Conservation (phyloP, 169 alveolate species). For the Babesia divergens region DNA sequence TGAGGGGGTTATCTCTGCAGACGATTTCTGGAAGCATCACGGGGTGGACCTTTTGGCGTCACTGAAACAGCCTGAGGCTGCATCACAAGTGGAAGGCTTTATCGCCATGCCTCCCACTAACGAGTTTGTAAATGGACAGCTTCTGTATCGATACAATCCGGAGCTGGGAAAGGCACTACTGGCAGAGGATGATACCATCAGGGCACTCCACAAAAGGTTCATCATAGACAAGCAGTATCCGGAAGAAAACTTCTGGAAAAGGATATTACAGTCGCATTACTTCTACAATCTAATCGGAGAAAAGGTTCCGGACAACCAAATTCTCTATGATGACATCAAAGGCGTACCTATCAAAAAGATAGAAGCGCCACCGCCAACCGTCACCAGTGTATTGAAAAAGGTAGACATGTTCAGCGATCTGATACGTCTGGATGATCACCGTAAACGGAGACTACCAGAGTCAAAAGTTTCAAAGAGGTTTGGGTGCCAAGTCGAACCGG, state of each 20-base stretch:
- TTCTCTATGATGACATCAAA: conserved; percentile 56
- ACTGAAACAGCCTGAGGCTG: conserved; percentile 30
- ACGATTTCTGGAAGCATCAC: conserved; percentile 66
- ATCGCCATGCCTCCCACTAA: conserved; percentile 54
- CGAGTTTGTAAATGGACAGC: conserved; percentile 44
- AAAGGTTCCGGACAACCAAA: conserved; percentile 43
- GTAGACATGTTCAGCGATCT: conserved; percentile 43
- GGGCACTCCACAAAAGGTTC: conserved; percentile 38
- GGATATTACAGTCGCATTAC: conserved; percentile 49
- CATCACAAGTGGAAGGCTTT: conserved; percentile 60
- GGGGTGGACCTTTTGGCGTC: conserved; percentile 22
- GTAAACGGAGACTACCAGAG: conserved; percentile 10
- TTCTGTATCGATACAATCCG: conserved; percentile 16
- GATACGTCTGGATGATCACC: conserved; percentile 18
- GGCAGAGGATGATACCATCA: conserved; percentile 59
- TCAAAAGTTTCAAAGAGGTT: neutral
- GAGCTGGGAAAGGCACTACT: conserved; percentile 45
- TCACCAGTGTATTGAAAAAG: neutral
- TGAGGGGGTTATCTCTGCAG: conserved; percentile 36
- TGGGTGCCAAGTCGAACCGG: conserved; percentile 23
- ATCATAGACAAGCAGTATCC: conserved; percentile 37
- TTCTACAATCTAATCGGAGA: conserved; percentile 57
- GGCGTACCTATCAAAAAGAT: conserved; percentile 48
- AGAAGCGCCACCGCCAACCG: neutral
- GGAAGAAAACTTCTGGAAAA: conserved; percentile 61